These are phyloP conservation scores for Mucor velutinosus DNA, from an alignment of 371 early-diverging fungal genomes.

Conservation along the genomic window DNA sequence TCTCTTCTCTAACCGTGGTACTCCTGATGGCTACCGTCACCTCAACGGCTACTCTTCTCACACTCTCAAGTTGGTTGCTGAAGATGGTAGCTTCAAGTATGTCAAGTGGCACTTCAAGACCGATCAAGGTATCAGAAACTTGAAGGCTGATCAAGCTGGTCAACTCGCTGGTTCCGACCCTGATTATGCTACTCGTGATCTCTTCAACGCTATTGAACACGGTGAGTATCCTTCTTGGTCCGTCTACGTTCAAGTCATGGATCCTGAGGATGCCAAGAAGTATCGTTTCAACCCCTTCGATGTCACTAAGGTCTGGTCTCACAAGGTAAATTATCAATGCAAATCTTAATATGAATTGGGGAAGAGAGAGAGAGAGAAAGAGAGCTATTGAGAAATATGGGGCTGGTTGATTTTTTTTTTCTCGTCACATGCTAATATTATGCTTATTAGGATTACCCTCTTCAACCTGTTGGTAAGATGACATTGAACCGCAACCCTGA, in stretches of 20 bases:
- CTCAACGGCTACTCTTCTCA: conserved; percentile 83
- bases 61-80: conserved; percentile 77
- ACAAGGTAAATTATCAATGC: conserved; percentile 43
- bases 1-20: conserved; percentile 82
- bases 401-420: not conserved
- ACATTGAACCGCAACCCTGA: conserved; percentile 77
- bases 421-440: conserved; percentile 15
- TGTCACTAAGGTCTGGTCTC: conserved; percentile 84
- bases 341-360: not conserved
- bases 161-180: conserved; percentile 66
- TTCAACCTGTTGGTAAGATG: conserved; percentile 73
- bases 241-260: conserved; percentile 77
- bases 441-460: conserved; percentile 58
- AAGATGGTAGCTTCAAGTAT: conserved; percentile 66
- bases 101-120: conserved; percentile 92
- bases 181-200: conserved; percentile 77
- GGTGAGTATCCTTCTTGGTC: conserved; percentile 80
- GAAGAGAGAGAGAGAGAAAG: not conserved
- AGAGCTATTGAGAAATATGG: not conserved
- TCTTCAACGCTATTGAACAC: conserved; percentile 72
- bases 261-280: conserved; percentile 69
- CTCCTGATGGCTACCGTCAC: conserved; percentile 78
- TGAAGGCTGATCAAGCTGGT: conserved; percentile 66
- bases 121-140: conserved; percentile 78
- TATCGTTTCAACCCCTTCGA: conserved; percentile 83